Base-by-base conservation (phyloP, 2,329 filamentous ascomycete genomes). In the Sphaerulina populicola region DNA sequence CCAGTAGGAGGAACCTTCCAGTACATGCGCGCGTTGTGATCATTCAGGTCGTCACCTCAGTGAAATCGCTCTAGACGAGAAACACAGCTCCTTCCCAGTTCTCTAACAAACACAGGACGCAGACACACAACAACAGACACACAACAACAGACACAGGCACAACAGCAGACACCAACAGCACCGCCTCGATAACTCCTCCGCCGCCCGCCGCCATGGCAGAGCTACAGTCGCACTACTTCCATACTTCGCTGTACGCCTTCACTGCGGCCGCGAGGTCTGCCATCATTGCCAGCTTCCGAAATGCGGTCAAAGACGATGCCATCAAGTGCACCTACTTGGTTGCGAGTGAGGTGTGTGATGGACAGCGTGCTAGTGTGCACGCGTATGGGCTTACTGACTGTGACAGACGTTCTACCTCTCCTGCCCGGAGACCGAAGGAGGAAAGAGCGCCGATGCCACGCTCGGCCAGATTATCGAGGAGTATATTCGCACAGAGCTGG, bases 181-280 rank as follows among this genome's bases (percentile, higher is more conserved):
- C 35, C 2, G 21, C 27, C 37, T 11, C 37, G 31, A 12, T 45
- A 50, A 7, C 21, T 23, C 11, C 12, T 11, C 14, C 35, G 14
- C 42, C 6, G n/a, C 44, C 18, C 37, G 37, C 48, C n/a, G 58
- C 8, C 27, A 65, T 62, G 58, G 51, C 52, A 18, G 53, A 54
- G 21, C 42, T 18, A 11, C 53, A 35, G 6, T 31, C 60, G 18
- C 47, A 51, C 7, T 66, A 64, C 54, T 41, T 62, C 43, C 63
- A 67, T 49, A 49, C 57, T 8, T 59, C 62, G 2, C 49, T 63
- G 18, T 64, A 64, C 49, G 47, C 45, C 2, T 66, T 66, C 54
- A 55, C 49, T 44, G 37, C 51, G 14, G 43, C 31, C 2, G 62
- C 56, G 6, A 31, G 53, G 10, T 47, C 56, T 5, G 51, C 52